These are phyloP conservation scores for Metschnikowia lochheadii DNA, from an alignment of 805 yeast species.

Conservation along the genomic window DNA sequence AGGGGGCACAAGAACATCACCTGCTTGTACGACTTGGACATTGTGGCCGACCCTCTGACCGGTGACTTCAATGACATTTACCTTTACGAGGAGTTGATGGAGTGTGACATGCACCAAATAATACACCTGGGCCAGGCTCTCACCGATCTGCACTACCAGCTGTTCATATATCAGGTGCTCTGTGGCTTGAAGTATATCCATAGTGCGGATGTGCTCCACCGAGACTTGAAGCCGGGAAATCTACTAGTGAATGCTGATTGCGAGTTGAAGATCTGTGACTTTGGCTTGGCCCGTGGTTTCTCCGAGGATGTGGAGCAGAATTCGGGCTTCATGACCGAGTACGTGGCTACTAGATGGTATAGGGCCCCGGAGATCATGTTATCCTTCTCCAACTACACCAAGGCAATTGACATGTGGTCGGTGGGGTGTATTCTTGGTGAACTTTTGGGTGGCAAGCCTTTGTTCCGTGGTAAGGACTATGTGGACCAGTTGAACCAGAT, in stretches of 20 bases:
- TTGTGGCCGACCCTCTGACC: constrained; percentile 59
- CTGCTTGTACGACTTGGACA: constrained; percentile 90
- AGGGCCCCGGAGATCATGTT: constrained; percentile 98
- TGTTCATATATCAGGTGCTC: constrained; percentile 84
- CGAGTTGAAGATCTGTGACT: constrained; percentile 93
- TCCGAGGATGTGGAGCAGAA: constrained; percentile 77
- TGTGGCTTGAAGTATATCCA: constrained; percentile 90
- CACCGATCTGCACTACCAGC: constrained; percentile 93
- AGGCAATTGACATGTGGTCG: constrained; percentile 97
- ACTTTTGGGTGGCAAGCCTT: constrained; percentile 82
- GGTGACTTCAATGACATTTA: constrained; percentile 86
- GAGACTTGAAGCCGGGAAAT: constrained; percentile 94
- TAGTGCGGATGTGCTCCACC: constrained; percentile 86
- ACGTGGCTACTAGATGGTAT: constrained; percentile 98
- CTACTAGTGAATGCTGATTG: constrained; percentile 92
- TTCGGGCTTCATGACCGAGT: constrained; percentile 93
- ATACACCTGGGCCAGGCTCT: constrained; percentile 89
- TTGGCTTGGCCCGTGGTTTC: constrained; percentile 92
- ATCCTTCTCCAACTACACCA: constrained; percentile 89
- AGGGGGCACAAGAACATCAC: constrained; percentile 96
- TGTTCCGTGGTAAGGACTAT: constrained; percentile 93
- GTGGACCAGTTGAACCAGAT: constrained; percentile 93
- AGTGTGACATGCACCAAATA: constrained; percentile 97
- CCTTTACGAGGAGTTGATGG: constrained; percentile 95
- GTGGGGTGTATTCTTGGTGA: constrained; percentile 97